Percentiles rank a stretch among this genome's conserved stretches.
Evolutionary conservation across 2,329 filamentous ascomycete species (phyloP).

Genomic region (Fusarium buharicum): DNA sequence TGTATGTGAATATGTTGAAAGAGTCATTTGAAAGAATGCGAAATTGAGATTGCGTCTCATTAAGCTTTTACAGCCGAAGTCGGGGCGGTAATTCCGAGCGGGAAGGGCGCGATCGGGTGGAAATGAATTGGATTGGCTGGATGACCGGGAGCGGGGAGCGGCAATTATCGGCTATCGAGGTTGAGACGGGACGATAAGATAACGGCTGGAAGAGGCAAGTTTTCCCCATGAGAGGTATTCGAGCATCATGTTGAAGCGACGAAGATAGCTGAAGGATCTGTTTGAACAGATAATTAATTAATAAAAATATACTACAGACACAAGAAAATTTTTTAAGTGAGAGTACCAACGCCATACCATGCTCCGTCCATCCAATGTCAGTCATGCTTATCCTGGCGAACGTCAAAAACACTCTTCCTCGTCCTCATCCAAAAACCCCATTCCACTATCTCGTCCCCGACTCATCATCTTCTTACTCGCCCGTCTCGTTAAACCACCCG

Average conservation of each 20-base stretch:
- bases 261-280: not conserved
- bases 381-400: not conserved
- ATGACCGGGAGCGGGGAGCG: not conserved
- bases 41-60: slow-evolving; percentile 10
- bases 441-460: slow-evolving; percentile 64
- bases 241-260: not conserved
- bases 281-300: not conserved
- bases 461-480: slow-evolving; percentile 52
- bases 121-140: slow-evolving; percentile 20
- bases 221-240: slow-evolving; percentile 45
- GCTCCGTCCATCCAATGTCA: not conserved
- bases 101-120: not conserved
- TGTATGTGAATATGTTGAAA: not conserved
- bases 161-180: slow-evolving; percentile 23
- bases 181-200: not conserved
- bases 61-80: slow-evolving; percentile 30
- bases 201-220: slow-evolving; percentile 47
- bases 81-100: slow-evolving; percentile 33
- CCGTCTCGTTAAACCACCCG: slow-evolving; percentile 47
- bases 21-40: slow-evolving; percentile 16
- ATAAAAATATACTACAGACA: slow-evolving; percentile 39
- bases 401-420: slow-evolving; percentile 51
- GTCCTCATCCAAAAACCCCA: slow-evolving; percentile 66
- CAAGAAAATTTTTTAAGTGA: slow-evolving; percentile 19
- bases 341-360: slow-evolving; percentile 21